Evolutionary conservation across 768 basidiomycete genomes (phyloP).

Genomic region (Rhizopogon roseolus): DNA sequence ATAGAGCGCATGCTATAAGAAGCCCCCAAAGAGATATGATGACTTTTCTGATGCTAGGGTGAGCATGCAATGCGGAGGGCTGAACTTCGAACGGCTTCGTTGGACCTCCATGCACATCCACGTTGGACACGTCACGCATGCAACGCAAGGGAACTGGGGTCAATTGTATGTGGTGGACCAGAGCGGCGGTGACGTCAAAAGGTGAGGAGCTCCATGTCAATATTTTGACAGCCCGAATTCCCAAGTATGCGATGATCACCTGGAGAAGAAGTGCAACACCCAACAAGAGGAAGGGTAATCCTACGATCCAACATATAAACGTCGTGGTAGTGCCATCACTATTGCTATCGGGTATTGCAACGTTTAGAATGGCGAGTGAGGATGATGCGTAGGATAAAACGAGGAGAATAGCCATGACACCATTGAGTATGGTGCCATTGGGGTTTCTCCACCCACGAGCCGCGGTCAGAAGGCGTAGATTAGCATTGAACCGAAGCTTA

Average conservation of each 20-base stretch:
- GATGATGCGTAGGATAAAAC: constrained; percentile 23
- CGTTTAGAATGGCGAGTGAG: constrained; percentile 13
- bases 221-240: constrained; percentile 16
- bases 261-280: constrained; percentile 19
- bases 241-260: constrained; percentile 15
- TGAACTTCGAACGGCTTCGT: constrained; percentile 9
- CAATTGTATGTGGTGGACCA: constrained; percentile 22
- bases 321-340: too few relatives aligned
- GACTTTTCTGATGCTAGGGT: constrained; percentile 15
- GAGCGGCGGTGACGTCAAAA: constrained; percentile 23
- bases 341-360: too few relatives aligned
- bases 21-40: constrained; percentile 17
- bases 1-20: neutral
- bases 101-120: constrained; percentile 3
- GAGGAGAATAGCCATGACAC: constrained; percentile 22
- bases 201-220: constrained; percentile 28
- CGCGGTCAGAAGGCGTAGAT: constrained; percentile 23
- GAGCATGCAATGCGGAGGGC: constrained; percentile 22
- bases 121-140: constrained; percentile 18
- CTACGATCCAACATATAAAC: constrained; percentile 14
- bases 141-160: constrained; percentile 15
- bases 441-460: constrained; percentile 12
- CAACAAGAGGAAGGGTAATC: constrained; percentile 22
- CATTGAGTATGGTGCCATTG: constrained; percentile 16
- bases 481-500: constrained; percentile 23